These are phyloP conservation scores for Pseudogymnoascus sp. DNA, from an alignment of 2,329 filamentous ascomycete genomes.

Conservation along the genomic window DNA sequence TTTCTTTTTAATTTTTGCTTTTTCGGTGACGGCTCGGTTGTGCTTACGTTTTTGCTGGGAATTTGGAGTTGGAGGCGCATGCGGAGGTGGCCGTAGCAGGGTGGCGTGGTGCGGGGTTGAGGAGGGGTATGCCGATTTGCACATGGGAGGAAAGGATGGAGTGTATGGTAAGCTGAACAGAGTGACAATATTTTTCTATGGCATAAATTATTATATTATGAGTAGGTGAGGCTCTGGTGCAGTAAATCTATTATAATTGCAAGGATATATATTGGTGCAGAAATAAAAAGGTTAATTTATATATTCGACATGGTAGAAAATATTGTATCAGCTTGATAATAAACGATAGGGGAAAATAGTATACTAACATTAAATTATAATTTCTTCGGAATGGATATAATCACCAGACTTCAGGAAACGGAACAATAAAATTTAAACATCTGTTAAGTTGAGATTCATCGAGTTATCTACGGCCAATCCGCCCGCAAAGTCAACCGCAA, in stretches of 20 bases:
- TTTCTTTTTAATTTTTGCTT: too few relatives aligned
- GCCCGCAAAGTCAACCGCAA: not conserved
- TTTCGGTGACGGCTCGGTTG: too few relatives aligned
- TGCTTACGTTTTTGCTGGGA: too few relatives aligned
- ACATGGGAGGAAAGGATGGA: not conserved
- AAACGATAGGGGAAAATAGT: not conserved
- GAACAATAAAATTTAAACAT: not conserved
- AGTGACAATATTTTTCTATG: not conserved
- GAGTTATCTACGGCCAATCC: not conserved
- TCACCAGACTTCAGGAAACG: not conserved
- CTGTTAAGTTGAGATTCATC: constrained; percentile 4
- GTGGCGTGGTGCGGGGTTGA: not conserved
- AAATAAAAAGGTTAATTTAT: not conserved
- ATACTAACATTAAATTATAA: not conserved
- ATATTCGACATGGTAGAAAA: not conserved
- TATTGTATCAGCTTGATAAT: too few relatives aligned
- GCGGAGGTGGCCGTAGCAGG: not conserved
- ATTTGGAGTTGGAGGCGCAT: not conserved
- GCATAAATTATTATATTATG: not conserved
- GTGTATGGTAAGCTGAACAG: not conserved
- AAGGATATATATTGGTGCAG: not conserved
- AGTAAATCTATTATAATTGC: not conserved
- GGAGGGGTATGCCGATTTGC: not conserved
- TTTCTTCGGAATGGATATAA: not conserved
- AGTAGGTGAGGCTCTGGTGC: not conserved